Evolutionary conservation across 2,329 filamentous ascomycete species (phyloP), one percentile per base, ranked within the genome.

Genomic region (Pseudophaeomoniella oleicola): DNA sequence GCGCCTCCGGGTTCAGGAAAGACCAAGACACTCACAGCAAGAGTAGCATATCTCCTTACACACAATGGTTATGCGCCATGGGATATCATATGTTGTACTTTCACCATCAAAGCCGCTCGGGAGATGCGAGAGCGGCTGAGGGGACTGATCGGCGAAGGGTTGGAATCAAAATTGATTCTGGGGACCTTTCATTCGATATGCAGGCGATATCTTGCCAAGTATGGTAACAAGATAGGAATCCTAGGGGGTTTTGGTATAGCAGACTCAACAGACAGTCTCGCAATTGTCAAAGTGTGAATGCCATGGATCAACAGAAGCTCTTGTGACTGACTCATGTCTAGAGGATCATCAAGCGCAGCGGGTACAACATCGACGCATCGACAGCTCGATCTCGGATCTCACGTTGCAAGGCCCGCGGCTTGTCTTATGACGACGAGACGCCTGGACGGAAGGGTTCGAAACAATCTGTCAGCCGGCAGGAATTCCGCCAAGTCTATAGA

Each of bases 161-260:
- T 78, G 12, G 82, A 86, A 52, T 77, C 71, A 37, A 81, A 77
- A 49, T 67, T 98, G 44, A 72, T 94, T 19, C 65, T 98, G 3
- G 88, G 88, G 13, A 98, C 90, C 0, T 96, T 98, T 47, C 88
- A 98, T 60, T 93, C 86, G 34, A 86, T 98, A 45, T 78, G 87
- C 37, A 72, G 85, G 32, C 75, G 85, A 40, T 96, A 94, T 52
- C 64, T 98, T 12, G 72, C 78, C 30, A 71, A 72, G 16, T 96
- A 96, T 54, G 88, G 90, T 29, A 73, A 84, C 49, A 67, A 81
- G 41, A 90, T 96, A 50, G 85, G 82, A 10, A 63, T 98, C 33
- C 67, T 75, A 42, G 78, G 79, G 47, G 83, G 83, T 38, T 98
- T 96, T 59, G 82, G 80, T 16, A 94, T 98, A 51, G 86, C 86